Conservation (phyloP, 352 stramenopile species). For the Globisporangium echinulatum region DNA sequence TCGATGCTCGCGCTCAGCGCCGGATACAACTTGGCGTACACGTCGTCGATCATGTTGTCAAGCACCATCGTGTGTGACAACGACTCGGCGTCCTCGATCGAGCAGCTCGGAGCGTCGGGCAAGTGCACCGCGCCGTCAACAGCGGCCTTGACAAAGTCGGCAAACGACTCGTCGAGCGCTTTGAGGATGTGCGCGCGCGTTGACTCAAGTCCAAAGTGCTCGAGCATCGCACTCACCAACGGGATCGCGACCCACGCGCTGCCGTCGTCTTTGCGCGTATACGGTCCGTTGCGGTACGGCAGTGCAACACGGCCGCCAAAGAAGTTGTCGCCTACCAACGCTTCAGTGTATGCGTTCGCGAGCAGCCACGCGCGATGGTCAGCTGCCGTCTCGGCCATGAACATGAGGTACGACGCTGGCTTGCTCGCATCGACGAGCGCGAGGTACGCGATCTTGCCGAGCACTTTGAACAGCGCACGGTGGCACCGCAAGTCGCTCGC, state of each 20-base stretch:
- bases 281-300: slow-evolving; percentile 25
- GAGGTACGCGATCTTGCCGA: slow-evolving; percentile 30
- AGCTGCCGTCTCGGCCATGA: slow-evolving; percentile 27
- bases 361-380: slow-evolving; percentile 31
- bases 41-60: slow-evolving; percentile 11
- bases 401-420: slow-evolving; percentile 40
- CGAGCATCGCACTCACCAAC: slow-evolving; percentile 26
- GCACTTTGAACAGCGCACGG: slow-evolving; percentile 37
- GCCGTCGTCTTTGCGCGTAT: slow-evolving; percentile 34
- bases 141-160: slow-evolving; percentile 18
- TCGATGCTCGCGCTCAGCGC: slow-evolving; percentile 19
- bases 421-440: slow-evolving; percentile 27
- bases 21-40: slow-evolving; percentile 30
- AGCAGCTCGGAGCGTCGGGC: slow-evolving; percentile 27
- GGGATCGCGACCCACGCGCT: slow-evolving; percentile 33
- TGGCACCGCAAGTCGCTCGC: slow-evolving; percentile 26
- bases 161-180: slow-evolving; percentile 27
- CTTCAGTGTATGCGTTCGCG: slow-evolving; percentile 21
- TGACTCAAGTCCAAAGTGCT: slow-evolving; percentile 14
- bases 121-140: slow-evolving; percentile 32
- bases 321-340: slow-evolving; percentile 27
- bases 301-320: slow-evolving; percentile 26
- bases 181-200: slow-evolving; percentile 14
- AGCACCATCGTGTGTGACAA: slow-evolving; percentile 1
- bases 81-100: slow-evolving; percentile 15